Base-by-base conservation (phyloP, 306 rosid genomes). In the Cucurbita maxima region DNA sequence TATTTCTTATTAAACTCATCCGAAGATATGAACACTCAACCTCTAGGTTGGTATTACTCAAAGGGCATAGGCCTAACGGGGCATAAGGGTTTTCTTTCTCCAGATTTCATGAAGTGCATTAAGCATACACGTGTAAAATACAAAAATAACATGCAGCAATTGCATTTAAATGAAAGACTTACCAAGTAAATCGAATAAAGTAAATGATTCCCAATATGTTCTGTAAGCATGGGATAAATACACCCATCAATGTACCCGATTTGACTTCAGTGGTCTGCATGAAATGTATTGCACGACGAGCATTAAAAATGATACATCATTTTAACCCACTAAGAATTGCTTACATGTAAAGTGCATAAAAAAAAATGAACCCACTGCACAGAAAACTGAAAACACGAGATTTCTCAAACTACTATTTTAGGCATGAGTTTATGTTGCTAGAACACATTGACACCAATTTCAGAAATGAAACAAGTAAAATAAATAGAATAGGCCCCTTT, bases 161-260 rank as follows among this genome's bases (percentile, higher is more conserved):
- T 6, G 18, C 52, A 6, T 66, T 60, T 25, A 67, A 66, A 38
- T 58, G 43, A 5, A 62, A 45, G 3, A 85, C 82, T 83, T 88
- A 95, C 99, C 99, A 95, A 74, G 99, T 78, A 86, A 95, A 91
- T 67, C 99, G 97, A 72, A 95, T 95, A 85, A 80, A 95, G 88
- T 95, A 95, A 83, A 95, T 95, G 82, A 95, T 91, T 84, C 99
- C 99, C 90, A 95, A 81, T 80, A 95, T 95, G 87, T 88, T 95
- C 77, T 95, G 99, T 67, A 88, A 69, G 85, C 97, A 95, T 2
- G 99, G 99, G 80, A 95, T 81, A 84, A 95, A 95, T 58, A 95
- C 99, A 77, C 99, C 99, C 99, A 95, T 91, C 96, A 95, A 1
- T 44, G 99, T 95, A 70, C 99, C 99, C 74, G 84, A 77, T 83